These are phyloP conservation scores for Amylostereum areolatum DNA, from an alignment of 1,284 basidiomycete genomes.

Conservation along the genomic window DNA sequence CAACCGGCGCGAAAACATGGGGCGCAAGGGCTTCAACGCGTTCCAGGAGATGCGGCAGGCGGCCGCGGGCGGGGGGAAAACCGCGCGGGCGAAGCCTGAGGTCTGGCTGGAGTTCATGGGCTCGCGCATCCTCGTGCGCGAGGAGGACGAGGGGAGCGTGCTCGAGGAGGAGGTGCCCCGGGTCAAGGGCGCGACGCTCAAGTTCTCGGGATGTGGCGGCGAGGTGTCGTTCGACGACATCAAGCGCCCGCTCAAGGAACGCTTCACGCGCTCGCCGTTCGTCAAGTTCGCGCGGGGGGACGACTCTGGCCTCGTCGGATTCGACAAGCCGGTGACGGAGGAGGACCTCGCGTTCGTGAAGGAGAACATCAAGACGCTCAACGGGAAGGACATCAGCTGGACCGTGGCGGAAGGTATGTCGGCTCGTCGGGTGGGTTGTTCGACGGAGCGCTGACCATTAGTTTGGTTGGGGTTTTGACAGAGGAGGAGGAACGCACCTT, in stretches of 20 bases:
- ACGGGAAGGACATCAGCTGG: slow-evolving; percentile 59
- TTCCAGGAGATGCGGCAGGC: slow-evolving; percentile 74
- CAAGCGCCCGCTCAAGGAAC: slow-evolving; percentile 77
- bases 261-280: slow-evolving; percentile 69
- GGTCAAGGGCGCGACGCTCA: slow-evolving; percentile 68
- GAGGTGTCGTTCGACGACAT: slow-evolving; percentile 65
- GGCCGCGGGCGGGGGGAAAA: slow-evolving; percentile 24
- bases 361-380: slow-evolving; percentile 55
- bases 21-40: slow-evolving; percentile 75
- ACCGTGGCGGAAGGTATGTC: slow-evolving; percentile 49
- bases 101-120: slow-evolving; percentile 70
- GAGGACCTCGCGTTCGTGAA: slow-evolving; percentile 62
- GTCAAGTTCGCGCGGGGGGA: slow-evolving; percentile 64
- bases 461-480: too few species aligned
- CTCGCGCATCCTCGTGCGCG: slow-evolving; percentile 54
- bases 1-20: slow-evolving; percentile 46
- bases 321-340: slow-evolving; percentile 57
- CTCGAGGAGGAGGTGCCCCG: slow-evolving; percentile 69
- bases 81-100: slow-evolving; percentile 44
- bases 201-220: slow-evolving; percentile 66
- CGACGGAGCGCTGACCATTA: too few species aligned
- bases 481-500: slow-evolving; percentile 63
- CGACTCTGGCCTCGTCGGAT: slow-evolving; percentile 35
- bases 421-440: too few species aligned
- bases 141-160: slow-evolving; percentile 64